phyloP scores from a whole-genome alignment of 202 grass and related monocot genomes.

The Eragrostis tef region DNA sequence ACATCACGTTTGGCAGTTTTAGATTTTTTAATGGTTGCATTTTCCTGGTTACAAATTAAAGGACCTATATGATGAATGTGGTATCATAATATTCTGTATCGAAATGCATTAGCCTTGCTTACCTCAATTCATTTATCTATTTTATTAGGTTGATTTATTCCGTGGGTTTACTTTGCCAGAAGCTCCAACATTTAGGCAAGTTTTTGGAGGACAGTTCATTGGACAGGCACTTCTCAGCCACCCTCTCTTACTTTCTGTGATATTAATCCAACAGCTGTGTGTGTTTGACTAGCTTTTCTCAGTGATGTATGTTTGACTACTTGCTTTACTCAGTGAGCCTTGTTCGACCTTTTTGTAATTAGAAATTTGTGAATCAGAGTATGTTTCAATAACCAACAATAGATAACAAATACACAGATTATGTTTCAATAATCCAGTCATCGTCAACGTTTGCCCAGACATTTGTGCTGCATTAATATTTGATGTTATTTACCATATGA shows the following conservation, averaged over 20 bases:
- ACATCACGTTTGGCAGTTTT: not conserved
- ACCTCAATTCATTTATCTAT: not conserved
- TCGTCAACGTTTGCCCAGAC: slow-evolving; percentile 10
- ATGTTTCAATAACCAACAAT: too few species aligned
- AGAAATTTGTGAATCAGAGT: slow-evolving; percentile 15
- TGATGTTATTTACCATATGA: slow-evolving; percentile 11
- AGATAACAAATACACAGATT: slow-evolving; percentile 25
- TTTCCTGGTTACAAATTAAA: slow-evolving; percentile 20
- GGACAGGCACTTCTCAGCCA: slow-evolving; percentile 68
- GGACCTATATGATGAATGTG: not conserved
- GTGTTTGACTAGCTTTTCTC: too few species aligned
- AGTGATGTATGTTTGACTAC: slow-evolving; percentile 36
- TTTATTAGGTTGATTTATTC: slow-evolving; percentile 83
- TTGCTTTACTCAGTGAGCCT: slow-evolving; percentile 23
- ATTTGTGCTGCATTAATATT: slow-evolving; percentile 6
- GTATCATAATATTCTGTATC: not conserved
- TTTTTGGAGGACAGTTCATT: slow-evolving; percentile 98
- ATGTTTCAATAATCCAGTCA: not conserved
- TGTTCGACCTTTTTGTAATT: slow-evolving; percentile 13
- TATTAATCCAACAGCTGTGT: slow-evolving; percentile 26
- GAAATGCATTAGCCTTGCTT: slow-evolving; percentile 16
- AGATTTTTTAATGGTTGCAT: slow-evolving; percentile 25
- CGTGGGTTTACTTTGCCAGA: slow-evolving; percentile 86
- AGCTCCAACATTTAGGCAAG: slow-evolving; percentile 87
- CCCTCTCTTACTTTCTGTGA: slow-evolving; percentile 31